Evolutionary conservation across 305 asterid species (phyloP), one percentile per base, ranked within the genome.

Genomic region (Fraxinus nigra): DNA sequence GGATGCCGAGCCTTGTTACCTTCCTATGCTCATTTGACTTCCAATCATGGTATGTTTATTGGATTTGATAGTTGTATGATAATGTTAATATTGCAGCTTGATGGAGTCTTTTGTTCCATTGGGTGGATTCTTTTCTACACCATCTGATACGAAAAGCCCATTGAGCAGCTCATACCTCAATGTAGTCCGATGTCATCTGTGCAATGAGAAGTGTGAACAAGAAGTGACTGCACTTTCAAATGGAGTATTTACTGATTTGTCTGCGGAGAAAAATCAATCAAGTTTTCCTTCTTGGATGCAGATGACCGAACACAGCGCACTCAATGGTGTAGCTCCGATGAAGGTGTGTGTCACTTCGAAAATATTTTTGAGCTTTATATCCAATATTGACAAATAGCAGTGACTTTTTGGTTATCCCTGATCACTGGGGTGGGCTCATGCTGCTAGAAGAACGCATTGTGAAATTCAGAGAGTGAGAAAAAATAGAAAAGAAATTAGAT

Each of bases 71-170:
- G 37, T 72, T 63, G 63, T 61, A n/a, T 72, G 75, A 65, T 74
- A 35, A 35, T 77, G 30, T 75, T 74, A 72, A 82, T 69, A 43
- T 87, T 85, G 54, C 97, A 94, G 99, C 86, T 93, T 95, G 92
- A 94, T 93, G 98, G 99, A 92, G 86, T 94, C 98, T 69, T 95
- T 95, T 88, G 98, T 95, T 83, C 99, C 99, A 13, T 80, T 94
- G 88, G 98, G 98, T 65, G 99, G 99, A 46, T 90, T 95, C 89
- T 95, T 95, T 90, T 89, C 98, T 38, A 78, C 89, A 80, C 92
- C 95, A 79, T 82, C 91, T 16, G 94, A 88, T 82, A 81, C 84
- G 11, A 88, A 86, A 59, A 89, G 85, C 43, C 83, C 91, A 46
- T 81, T 82, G 74, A 83, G 90, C 86, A 85, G 83, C 78, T 81